These are phyloP conservation scores for Aspergillus fischeri DNA, from an alignment of 2,329 filamentous ascomycete genomes.

Conservation along the genomic window DNA sequence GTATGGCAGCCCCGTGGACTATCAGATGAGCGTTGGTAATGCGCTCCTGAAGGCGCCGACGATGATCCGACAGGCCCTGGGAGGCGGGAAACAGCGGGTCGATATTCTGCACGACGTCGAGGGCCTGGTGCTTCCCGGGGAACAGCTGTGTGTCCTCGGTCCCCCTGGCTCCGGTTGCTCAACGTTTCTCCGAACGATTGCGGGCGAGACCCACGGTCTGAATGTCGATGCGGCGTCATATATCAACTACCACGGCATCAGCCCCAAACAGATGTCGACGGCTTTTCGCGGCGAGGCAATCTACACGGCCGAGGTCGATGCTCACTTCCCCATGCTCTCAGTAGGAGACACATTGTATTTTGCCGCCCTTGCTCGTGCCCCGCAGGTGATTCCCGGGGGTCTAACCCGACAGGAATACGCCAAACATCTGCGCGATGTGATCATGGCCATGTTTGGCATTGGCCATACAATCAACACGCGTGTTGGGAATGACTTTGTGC, in stretches of 20 bases:
- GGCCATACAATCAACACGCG: constrained; percentile 44
- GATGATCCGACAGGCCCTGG: not conserved
- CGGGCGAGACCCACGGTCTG: constrained; percentile 75
- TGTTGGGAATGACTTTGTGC: constrained; percentile 49
- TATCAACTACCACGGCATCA: constrained; percentile 67
- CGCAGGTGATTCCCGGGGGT: constrained; percentile 18
- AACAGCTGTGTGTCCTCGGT: constrained; percentile 50
- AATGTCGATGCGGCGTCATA: constrained; percentile 63
- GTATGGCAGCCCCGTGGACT: constrained; percentile 6
- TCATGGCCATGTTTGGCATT: constrained; percentile 30
- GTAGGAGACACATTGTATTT: constrained; percentile 73
- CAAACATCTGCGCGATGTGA: constrained; percentile 37
- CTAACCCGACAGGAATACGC: constrained; percentile 24
- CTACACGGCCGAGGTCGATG: constrained; percentile 54
- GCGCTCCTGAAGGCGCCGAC: constrained; percentile 1
- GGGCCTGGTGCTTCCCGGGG: constrained; percentile 51
- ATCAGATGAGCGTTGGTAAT: constrained; percentile 9
- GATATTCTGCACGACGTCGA: constrained; percentile 58
- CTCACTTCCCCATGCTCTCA: constrained; percentile 49
- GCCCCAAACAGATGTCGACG: constrained; percentile 61
- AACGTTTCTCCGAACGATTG: constrained; percentile 78
- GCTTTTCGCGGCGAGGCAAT: constrained; percentile 57
- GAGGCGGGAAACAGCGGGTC: not conserved
- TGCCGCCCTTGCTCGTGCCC: constrained; percentile 58
- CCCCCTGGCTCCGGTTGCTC: constrained; percentile 56